These are phyloP conservation scores for Pythium insidiosum DNA, from an alignment of 352 stramenopile species.

Conservation along the genomic window DNA sequence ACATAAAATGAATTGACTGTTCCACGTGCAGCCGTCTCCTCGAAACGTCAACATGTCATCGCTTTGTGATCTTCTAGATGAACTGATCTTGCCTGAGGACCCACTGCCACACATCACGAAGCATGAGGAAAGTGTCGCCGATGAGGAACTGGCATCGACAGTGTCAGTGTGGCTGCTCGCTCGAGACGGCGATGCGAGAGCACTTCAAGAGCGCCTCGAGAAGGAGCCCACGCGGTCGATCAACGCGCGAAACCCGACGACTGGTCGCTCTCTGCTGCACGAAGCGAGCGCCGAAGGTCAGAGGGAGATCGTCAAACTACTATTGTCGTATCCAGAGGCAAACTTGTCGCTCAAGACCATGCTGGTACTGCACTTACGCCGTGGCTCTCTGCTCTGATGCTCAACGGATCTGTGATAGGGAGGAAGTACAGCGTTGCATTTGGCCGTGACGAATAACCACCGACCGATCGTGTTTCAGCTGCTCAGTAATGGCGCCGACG, in stretches of 20 bases:
- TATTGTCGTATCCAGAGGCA: conserved; percentile 32
- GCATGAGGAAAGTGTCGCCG: background rate
- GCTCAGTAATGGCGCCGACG: conserved; percentile 55
- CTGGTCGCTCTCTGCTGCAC: conserved; percentile 49
- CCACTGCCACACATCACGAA: background rate
- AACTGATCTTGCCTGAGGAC: conserved; percentile 21
- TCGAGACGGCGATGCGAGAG: conserved; percentile 14
- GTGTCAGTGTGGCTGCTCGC: conserved; percentile 22
- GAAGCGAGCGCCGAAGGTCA: conserved; percentile 45
- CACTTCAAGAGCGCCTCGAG: conserved; percentile 10
- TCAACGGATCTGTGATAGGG: conserved; percentile 22
- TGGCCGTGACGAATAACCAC: conserved; percentile 50
- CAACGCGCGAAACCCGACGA: conserved; percentile 26
- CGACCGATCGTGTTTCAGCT: conserved; percentile 58
- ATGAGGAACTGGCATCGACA: conserved; percentile 13
- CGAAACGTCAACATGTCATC: too few species aligned
- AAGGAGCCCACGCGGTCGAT: too few species aligned
- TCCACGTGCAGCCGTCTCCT: too few species aligned
- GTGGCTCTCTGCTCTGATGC: background rate
- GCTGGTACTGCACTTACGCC: conserved; percentile 25
- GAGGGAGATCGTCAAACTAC: conserved; percentile 40
- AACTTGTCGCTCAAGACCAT: conserved; percentile 58
- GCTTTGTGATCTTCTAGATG: conserved; percentile 44
- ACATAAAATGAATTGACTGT: too few species aligned
- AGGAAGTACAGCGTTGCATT: conserved; percentile 44